A percentile compares a stretch with the other conserved stretches of the same genome.
Conservation (phyloP, 306 rosid genomes). For the Cicer chorassanicum region DNA sequence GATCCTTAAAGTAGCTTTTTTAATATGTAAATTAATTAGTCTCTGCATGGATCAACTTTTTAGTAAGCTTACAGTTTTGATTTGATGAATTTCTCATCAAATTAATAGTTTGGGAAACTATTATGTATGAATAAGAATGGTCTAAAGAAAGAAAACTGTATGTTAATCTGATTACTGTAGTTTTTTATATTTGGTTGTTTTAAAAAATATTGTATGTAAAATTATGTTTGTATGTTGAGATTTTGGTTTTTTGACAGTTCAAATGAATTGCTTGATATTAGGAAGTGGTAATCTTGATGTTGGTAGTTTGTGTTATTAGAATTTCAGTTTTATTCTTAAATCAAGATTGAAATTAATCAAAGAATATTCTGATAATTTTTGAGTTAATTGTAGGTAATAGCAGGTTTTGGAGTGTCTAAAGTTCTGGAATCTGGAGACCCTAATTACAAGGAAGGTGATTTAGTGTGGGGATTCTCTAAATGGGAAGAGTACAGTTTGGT, state of each 20-base stretch:
- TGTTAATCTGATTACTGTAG: not conserved
- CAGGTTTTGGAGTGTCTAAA: slow-evolving; percentile 46
- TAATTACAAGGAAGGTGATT: slow-evolving; percentile 43
- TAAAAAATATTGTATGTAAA: no score
- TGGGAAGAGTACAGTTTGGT: slow-evolving; percentile 49
- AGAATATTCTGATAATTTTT: not conserved
- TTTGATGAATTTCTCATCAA: not conserved
- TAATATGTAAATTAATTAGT: not conserved
- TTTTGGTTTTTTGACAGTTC: no score
- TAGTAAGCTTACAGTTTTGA: not conserved
- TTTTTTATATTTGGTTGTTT: no score
- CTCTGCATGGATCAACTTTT: not conserved
- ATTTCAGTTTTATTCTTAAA: not conserved
- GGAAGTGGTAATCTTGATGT: not conserved
- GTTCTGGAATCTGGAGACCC: slow-evolving; percentile 46
- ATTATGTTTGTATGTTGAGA: no score
- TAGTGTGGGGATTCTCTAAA: slow-evolving; percentile 43
- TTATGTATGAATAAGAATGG: no score
- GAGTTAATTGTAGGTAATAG: slow-evolving; percentile 35
- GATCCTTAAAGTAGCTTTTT: not conserved
- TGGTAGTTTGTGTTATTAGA: not conserved
- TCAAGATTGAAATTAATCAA: not conserved
- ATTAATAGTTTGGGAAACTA: not conserved
- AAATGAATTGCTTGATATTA: not conserved
- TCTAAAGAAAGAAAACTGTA: no score